Base-by-base conservation (phyloP, 2,329 filamentous ascomycete species). In the Macrophomina pseudophaseolina region DNA sequence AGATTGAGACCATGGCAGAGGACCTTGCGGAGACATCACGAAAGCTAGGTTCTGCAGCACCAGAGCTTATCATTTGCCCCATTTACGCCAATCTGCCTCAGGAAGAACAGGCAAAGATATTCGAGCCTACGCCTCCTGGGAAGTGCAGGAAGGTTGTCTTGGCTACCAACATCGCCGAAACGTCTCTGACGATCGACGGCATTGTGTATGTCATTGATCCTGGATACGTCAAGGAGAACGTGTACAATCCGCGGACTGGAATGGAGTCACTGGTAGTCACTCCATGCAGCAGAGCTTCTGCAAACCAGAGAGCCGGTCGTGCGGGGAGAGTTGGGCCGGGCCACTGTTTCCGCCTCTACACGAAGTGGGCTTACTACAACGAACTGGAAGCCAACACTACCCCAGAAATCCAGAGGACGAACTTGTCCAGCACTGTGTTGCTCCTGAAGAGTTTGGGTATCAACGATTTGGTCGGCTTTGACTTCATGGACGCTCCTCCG, bases 81-180 rank as follows among this genome's bases (percentile, higher is more conserved):
- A 96, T 99, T 66, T 99, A 99, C 75, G 92, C 93, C 73, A 97
- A 97, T 73, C 81, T 99, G 46, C 94, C 94, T 0, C 93, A 93
- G 0, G 94, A 98, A 67, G 81, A 97, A 1, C 95, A 99, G 76
- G 88, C 91, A 56, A 94, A 94, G 76, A 97, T 98, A 70, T 99
- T 99, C 73, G 93, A 97, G 73, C 93, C 94, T 0, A 97, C 94
- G 0, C 94, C 95, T 0, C 87, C 90, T 0, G 65, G 65, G 18
- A 90, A 90, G 18, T 90, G 91, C 0, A 87, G 95, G 33, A 99
- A 98, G 76, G 93, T 98, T 0, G 93, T 99, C 0, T 81, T 98
- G 44, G 93, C 94, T 0, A 98, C 95, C 2, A 99, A 99, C 75
- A 98, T 99, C 77, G 95, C 95, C 2, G 95, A 99, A 78, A 99